These are phyloP conservation scores for Aspergillus ochraceoroseus DNA, from an alignment of 2,329 filamentous ascomycete species.

Conservation along the genomic window DNA sequence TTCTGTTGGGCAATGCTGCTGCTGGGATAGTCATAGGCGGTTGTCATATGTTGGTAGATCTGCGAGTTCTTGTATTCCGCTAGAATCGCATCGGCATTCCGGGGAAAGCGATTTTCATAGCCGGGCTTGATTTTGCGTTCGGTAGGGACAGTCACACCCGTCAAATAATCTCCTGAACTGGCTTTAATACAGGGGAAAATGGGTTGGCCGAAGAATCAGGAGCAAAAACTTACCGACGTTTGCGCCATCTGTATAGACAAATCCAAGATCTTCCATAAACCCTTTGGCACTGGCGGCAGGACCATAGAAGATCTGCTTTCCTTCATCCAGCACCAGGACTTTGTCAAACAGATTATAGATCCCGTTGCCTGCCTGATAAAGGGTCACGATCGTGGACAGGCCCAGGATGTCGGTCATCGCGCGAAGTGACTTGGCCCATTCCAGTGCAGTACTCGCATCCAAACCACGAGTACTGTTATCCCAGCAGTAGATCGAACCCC, in stretches of 20 bases:
- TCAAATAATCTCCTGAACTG: too few species aligned
- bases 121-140: conserved; percentile 45
- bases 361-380: conserved; percentile 66
- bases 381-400: conserved; percentile 57
- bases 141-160: conserved; percentile 57
- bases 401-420: conserved; percentile 60
- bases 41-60: conserved; percentile 49
- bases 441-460: conserved; percentile 60
- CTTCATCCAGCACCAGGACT: conserved; percentile 62
- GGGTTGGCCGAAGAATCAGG: too few species aligned
- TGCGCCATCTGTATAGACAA: conserved; percentile 57
- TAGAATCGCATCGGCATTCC: conserved; percentile 44
- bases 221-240: conserved; percentile 65
- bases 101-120: conserved; percentile 44
- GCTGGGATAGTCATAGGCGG: conserved; percentile 55
- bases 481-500: conserved; percentile 59
- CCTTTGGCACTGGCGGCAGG: conserved; percentile 54
- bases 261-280: conserved; percentile 62
- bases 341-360: conserved; percentile 69
- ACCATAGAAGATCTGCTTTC: conserved; percentile 63
- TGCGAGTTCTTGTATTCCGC: conserved; percentile 50
- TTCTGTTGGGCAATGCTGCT: conserved; percentile 47
- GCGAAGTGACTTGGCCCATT: conserved; percentile 58
- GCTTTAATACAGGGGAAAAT: too few species aligned
- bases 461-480: conserved; percentile 63